Conservation (phyloP, 495 filamentous ascomycete species). For the Penicillium herquei region DNA sequence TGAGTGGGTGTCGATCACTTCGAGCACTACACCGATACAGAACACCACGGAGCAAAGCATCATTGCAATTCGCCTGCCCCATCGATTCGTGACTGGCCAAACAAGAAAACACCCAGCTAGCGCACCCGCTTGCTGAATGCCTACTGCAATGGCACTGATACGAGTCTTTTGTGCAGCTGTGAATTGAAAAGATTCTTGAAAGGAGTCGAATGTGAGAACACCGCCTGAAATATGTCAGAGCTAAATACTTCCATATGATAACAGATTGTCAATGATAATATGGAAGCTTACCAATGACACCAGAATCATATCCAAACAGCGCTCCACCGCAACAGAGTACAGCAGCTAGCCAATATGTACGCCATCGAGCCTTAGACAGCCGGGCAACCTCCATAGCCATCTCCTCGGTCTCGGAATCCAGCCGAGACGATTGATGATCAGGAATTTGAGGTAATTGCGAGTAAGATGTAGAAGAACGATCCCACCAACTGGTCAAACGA, state of each 20-base stretch:
- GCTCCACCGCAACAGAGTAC: conserved; percentile 47
- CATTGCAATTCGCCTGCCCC: conserved; percentile 45
- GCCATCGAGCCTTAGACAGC: conserved; percentile 33
- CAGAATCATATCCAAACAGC: conserved; percentile 46
- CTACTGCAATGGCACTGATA: conserved; percentile 46
- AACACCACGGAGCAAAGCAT: conserved; percentile 46
- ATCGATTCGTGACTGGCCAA: conserved; percentile 47
- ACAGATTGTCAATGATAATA: not conserved
- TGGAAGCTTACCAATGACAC: conserved; percentile 37
- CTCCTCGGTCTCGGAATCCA: not conserved
- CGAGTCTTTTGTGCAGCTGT: conserved; percentile 32
- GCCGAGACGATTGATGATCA: conserved; percentile 6
- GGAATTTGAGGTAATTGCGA: conserved; percentile 15
- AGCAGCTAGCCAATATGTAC: conserved; percentile 54
- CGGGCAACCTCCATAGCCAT: conserved; percentile 21
- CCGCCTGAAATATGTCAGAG: conserved; percentile 32
- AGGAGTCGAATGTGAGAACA: conserved; percentile 46
- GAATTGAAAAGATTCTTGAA: conserved; percentile 42
- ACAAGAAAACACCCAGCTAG: conserved; percentile 49
- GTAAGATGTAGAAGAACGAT: conserved; percentile 6
- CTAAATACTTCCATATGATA: not conserved
- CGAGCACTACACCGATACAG: conserved; percentile 45
- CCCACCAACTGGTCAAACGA: conserved; percentile 13
- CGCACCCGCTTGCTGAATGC: conserved; percentile 47
- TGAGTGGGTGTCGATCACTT: conserved; percentile 43